Conservation (phyloP, 805 yeast genomes). For the Hanseniaspora clermontiae region DNA sequence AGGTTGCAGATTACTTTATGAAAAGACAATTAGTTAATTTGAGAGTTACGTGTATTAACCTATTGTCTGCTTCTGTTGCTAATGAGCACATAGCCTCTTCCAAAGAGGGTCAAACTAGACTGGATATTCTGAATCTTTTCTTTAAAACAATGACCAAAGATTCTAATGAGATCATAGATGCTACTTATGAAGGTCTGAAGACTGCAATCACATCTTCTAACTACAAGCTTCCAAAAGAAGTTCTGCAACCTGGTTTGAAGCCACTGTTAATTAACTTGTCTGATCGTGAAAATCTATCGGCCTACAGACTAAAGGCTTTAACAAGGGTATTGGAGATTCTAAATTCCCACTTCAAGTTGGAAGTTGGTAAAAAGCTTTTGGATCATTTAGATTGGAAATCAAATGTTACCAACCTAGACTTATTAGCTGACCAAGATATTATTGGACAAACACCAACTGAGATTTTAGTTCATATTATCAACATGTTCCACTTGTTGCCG, state of each 20-base stretch:
- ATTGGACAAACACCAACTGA: slow-evolving; percentile 70
- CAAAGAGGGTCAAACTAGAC: slow-evolving; percentile 64
- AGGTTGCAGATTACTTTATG: slow-evolving; percentile 75
- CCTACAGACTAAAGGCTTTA: slow-evolving; percentile 79
- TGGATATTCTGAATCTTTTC: slow-evolving; percentile 80
- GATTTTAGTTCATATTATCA: slow-evolving; percentile 77
- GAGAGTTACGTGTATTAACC: slow-evolving; percentile 76
- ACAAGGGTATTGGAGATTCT: slow-evolving; percentile 75
- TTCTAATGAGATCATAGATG: slow-evolving; percentile 77
- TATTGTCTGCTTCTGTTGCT: slow-evolving; percentile 70
- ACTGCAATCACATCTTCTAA: slow-evolving; percentile 65
- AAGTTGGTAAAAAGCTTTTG: slow-evolving; percentile 81
- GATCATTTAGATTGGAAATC: slow-evolving; percentile 97
- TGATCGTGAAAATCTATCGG: slow-evolving; percentile 82
- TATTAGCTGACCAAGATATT: slow-evolving; percentile 67
- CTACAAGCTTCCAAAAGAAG: slow-evolving; percentile 81
- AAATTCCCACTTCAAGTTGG: slow-evolving; percentile 89
- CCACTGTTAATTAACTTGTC: slow-evolving; percentile 93
- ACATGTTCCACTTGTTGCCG: slow-evolving; percentile 83
- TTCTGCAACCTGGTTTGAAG: slow-evolving; percentile 85
- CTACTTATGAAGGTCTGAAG: slow-evolving; percentile 81
- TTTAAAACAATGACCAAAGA: slow-evolving; percentile 83
- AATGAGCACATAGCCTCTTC: slow-evolving; percentile 71
- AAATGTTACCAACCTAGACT: slow-evolving; percentile 61
- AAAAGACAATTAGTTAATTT: slow-evolving; percentile 77